Conservation (phyloP, 2,329 filamentous ascomycete species). For the Phialophora verrucosa region DNA sequence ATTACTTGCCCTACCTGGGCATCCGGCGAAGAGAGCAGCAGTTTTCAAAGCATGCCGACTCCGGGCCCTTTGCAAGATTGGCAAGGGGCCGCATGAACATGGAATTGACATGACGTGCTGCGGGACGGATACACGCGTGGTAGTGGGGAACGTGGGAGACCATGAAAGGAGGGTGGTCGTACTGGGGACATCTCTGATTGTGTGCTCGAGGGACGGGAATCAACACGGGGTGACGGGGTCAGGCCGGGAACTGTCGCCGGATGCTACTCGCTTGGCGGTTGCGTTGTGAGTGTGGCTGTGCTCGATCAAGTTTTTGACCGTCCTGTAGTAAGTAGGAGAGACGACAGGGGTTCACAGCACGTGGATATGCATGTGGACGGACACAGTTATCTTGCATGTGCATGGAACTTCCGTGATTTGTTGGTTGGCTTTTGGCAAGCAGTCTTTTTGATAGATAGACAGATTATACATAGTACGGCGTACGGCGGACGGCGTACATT, state of each 20-base stretch:
- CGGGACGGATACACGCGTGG: too few species aligned
- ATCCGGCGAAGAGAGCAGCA: constrained; percentile 26
- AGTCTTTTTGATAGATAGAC: too few species aligned
- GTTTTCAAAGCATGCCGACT: constrained; percentile 31
- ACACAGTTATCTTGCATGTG: too few species aligned
- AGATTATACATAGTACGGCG: too few species aligned
- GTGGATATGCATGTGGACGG: too few species aligned
- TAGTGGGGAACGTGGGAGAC: not conserved
- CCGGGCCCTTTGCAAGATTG: constrained; percentile 26
- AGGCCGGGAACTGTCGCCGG: not conserved
- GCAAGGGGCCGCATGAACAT: constrained; percentile 20
- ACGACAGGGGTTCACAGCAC: too few species aligned
- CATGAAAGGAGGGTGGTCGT: not conserved
- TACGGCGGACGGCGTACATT: too few species aligned
- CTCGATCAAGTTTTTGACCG: not conserved
- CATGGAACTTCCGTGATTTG: too few species aligned
- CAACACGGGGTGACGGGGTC: not conserved
- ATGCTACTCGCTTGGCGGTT: not conserved
- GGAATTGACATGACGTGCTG: constrained; percentile 15
- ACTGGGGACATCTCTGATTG: not conserved
- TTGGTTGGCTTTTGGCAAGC: too few species aligned
- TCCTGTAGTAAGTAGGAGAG: too few species aligned
- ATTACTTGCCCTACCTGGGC: constrained; percentile 34
- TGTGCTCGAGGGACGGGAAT: not conserved
- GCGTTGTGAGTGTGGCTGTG: not conserved